phyloP scores from a whole-genome alignment of 1,139 yeast genomes.

The Pichia kudriavzevii region DNA sequence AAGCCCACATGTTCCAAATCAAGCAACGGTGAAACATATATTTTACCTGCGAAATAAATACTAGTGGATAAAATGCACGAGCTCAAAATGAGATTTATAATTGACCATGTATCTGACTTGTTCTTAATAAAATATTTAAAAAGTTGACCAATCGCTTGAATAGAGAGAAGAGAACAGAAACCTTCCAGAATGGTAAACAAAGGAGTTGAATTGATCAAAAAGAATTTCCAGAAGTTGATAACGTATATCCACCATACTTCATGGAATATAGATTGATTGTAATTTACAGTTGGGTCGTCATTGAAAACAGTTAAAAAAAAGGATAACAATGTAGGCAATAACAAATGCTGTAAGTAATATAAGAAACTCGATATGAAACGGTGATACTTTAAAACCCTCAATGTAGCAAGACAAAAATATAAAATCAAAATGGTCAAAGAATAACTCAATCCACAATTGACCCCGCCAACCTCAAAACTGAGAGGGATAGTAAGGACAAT shows the following conservation, averaged over 20 bases:
- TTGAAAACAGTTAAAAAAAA: slow-evolving; percentile 57
- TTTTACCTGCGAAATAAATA: slow-evolving; percentile 71
- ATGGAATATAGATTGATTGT: slow-evolving; percentile 17
- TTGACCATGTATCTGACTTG: slow-evolving; percentile 73
- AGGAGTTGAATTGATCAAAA: slow-evolving; percentile 77
- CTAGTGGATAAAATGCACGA: slow-evolving; percentile 73
- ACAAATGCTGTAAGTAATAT: slow-evolving; percentile 74
- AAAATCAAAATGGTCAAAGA: slow-evolving; percentile 66
- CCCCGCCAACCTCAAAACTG: slow-evolving; percentile 94
- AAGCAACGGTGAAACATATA: slow-evolving; percentile 58
- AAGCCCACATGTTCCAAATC: slow-evolving; percentile 59
- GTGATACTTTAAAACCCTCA: slow-evolving; percentile 45
- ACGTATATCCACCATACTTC: slow-evolving; percentile 29
- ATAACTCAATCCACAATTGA: slow-evolving; percentile 79
- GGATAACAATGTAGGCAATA: slow-evolving; percentile 75
- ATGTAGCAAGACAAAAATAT: slow-evolving; percentile 66
- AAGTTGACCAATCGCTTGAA: slow-evolving; percentile 86
- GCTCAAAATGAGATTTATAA: slow-evolving; percentile 63
- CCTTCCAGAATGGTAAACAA: slow-evolving; percentile 87
- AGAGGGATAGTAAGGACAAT: slow-evolving; percentile 81
- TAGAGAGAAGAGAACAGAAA: slow-evolving; percentile 77
- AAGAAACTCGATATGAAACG: slow-evolving; percentile 49
- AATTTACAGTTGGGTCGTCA: slow-evolving; percentile 10
- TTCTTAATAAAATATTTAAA: slow-evolving; percentile 63
- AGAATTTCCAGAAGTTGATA: slow-evolving; percentile 58